A percentile compares a stretch with the other conserved stretches of the same genome.
These are phyloP conservation scores for Cryptosporidium meleagridis DNA, from an alignment of 169 alveolate species.

Conservation along the genomic window DNA sequence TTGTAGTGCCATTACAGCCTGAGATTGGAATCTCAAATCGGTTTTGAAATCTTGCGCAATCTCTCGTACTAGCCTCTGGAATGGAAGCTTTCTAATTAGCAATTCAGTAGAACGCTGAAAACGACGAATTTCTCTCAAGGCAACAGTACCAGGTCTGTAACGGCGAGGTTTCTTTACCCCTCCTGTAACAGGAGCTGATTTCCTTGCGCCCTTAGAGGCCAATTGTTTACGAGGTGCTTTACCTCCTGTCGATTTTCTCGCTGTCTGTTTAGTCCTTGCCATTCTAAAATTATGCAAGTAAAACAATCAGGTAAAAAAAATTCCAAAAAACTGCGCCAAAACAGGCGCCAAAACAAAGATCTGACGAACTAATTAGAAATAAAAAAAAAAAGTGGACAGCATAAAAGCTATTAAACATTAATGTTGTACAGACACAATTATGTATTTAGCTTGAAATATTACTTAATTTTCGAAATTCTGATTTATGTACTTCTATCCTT, in stretches of 20 bases:
- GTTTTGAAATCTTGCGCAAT: constrained; percentile 94
- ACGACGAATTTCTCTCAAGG: constrained; percentile 97
- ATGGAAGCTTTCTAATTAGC: constrained; percentile 95
- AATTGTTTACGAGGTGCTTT: constrained; percentile 98
- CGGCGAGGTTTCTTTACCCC: constrained; percentile 98
- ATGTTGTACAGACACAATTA: background rate
- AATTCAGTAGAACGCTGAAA: constrained; percentile 95
- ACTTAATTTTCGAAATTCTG: too few species aligned
- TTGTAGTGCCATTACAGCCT: constrained; percentile 95
- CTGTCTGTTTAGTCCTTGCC: constrained; percentile 99
- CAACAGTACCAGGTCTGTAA: constrained; percentile 99
- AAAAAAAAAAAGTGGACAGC: background rate
- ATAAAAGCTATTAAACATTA: background rate
- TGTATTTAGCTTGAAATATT: background rate
- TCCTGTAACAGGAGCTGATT: constrained; percentile 96
- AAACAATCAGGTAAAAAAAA: background rate
- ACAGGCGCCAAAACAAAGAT: background rate
- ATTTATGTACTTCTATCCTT: too few species aligned
- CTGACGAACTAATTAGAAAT: background rate
- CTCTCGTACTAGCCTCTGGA: constrained; percentile 96
- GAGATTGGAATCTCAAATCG: constrained; percentile 93
- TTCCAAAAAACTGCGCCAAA: background rate
- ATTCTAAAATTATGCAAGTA: constrained; percentile 78
- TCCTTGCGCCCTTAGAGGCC: constrained; percentile 99
- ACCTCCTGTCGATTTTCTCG: constrained; percentile 97